A percentile compares a stretch with the other conserved stretches of the same genome.
Conservation (phyloP, 2,329 filamentous ascomycete genomes). For the Xylaria sp. region DNA sequence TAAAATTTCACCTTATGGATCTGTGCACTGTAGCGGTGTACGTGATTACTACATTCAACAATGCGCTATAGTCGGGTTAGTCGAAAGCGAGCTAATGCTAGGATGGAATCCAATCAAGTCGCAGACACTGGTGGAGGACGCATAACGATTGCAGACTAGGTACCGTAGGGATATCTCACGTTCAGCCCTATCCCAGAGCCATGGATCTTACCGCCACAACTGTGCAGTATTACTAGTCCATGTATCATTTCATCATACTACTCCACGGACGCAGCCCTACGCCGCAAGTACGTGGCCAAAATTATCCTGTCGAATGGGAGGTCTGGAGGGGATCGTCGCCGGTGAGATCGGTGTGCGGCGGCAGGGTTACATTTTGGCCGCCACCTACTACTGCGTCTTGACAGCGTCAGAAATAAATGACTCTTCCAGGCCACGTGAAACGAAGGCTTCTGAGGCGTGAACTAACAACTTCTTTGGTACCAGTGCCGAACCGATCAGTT, state of each 20-base stretch:
- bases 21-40: not conserved
- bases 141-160: too few relatives aligned
- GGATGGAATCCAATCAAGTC: not conserved
- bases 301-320: constrained; percentile 10
- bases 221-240: constrained; percentile 14
- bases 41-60: constrained; percentile 12
- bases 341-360: constrained; percentile 13
- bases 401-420: constrained; percentile 8
- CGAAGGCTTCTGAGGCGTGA: constrained; percentile 10
- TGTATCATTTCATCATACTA: constrained; percentile 3
- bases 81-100: constrained; percentile 1
- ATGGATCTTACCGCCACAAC: constrained; percentile 19
- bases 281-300: constrained; percentile 14
- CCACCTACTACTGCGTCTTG: constrained; percentile 20
- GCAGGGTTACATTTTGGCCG: constrained; percentile 29
- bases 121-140: not conserved
- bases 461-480: constrained; percentile 18
- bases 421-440: constrained; percentile 9
- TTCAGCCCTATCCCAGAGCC: constrained; percentile 33
- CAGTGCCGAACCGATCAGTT: constrained; percentile 3
- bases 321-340: not conserved
- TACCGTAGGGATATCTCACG: not conserved
- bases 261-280: constrained; percentile 20
- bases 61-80: not conserved
- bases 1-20: not conserved